Conservation (phyloP, 2,329 filamentous ascomycete species). For the Gremmenia infestans region DNA sequence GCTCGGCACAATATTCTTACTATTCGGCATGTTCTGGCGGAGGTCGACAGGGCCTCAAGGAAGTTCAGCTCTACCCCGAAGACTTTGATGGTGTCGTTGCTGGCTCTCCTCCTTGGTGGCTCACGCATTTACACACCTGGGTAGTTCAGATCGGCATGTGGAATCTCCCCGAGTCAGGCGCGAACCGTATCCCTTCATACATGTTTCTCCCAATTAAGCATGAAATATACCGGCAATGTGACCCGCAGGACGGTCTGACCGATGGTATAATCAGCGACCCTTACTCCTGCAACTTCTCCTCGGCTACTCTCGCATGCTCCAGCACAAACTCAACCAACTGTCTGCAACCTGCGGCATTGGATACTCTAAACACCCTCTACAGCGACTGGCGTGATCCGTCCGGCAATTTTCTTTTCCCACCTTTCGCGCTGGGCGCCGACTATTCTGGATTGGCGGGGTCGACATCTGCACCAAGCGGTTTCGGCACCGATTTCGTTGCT, state of each 20-base stretch:
- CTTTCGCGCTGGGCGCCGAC: conserved; percentile 11
- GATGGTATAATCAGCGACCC: conserved; percentile 42
- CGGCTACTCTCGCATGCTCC: conserved; percentile 23
- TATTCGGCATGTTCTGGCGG: conserved; percentile 45
- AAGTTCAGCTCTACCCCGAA: conserved; percentile 39
- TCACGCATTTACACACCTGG: conserved; percentile 20
- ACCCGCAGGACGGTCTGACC: conserved; percentile 41
- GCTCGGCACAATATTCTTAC: conserved; percentile 31
- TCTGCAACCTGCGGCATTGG: conserved; percentile 34
- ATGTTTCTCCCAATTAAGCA: conserved; percentile 41
- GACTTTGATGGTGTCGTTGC: conserved; percentile 45
- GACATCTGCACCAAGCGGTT: background rate
- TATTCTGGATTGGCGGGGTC: conserved; percentile 1
- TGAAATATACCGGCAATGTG: conserved; percentile 45
- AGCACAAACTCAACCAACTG: conserved; percentile 36
- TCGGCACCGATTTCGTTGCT: conserved; percentile 7
- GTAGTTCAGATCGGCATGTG: conserved; percentile 41
- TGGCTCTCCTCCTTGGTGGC: conserved; percentile 33
- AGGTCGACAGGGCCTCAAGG: conserved; percentile 42
- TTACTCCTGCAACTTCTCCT: conserved; percentile 30
- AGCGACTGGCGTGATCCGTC: conserved; percentile 33
- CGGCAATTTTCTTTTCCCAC: background rate
- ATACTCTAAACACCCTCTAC: conserved; percentile 34
- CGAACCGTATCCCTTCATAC: conserved; percentile 40
- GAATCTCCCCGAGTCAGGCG: conserved; percentile 41